These are phyloP conservation scores for Blumeriella jaapii DNA, from an alignment of 2,329 filamentous ascomycete genomes.

Conservation along the genomic window DNA sequence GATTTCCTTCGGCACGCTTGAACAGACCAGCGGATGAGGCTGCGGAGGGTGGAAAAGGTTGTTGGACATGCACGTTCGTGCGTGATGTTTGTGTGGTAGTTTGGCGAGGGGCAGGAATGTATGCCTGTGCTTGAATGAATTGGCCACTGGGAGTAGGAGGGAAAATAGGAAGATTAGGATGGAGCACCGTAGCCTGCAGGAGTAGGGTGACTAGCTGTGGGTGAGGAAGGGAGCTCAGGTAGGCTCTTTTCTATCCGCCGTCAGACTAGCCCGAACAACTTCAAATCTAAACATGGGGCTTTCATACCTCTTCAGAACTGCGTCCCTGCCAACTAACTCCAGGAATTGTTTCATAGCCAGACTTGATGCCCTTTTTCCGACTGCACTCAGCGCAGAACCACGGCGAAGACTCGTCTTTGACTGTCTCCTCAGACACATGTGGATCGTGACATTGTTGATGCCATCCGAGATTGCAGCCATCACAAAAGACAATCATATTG, in stretches of 20 bases:
- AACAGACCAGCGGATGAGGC: conserved; percentile 27
- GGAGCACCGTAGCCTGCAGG: conserved; percentile 45
- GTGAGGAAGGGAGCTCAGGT: conserved; percentile 50
- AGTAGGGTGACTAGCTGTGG: conserved; percentile 53
- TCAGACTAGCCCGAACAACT: conserved; percentile 9
- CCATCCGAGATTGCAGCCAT: conserved; percentile 68
- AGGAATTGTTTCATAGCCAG: conserved; percentile 22
- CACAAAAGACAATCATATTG: conserved; percentile 79
- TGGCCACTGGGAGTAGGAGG: conserved; percentile 23
- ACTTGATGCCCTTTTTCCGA: conserved; percentile 35
- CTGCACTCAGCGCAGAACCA: conserved; percentile 61
- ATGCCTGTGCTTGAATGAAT: conserved; percentile 11
- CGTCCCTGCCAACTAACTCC: conserved; percentile 25
- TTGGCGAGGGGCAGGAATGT: conserved; percentile 8
- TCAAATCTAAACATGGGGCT: not conserved
- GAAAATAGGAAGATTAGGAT: conserved; percentile 58
- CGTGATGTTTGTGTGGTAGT: conserved; percentile 10
- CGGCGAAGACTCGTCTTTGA: conserved; percentile 52
- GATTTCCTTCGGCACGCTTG: conserved; percentile 28
- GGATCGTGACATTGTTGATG: conserved; percentile 76
- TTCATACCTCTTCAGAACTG: conserved; percentile 30
- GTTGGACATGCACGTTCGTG: conserved; percentile 18
- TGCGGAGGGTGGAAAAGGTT: conserved; percentile 25
- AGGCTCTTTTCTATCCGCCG: conserved; percentile 42
- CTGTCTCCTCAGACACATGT: conserved; percentile 56